Conservation (phyloP, 2,329 filamentous ascomycete species). For the Colletotrichum costaricense region DNA sequence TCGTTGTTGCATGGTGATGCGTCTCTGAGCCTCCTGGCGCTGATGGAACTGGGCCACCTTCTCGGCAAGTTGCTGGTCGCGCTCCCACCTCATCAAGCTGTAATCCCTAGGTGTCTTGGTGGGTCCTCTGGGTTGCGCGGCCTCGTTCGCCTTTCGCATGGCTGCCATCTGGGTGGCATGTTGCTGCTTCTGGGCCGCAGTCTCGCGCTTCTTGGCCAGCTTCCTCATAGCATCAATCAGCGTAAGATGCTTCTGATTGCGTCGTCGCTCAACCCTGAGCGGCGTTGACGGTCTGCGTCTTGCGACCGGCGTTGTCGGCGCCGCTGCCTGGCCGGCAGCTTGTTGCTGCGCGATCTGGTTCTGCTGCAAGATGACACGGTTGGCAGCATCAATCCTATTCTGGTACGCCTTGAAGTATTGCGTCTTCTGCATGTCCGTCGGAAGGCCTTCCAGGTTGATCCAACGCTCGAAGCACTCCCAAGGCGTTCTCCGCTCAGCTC, state of each 20-base stretch:
- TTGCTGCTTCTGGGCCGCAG: slow-evolving; percentile 85
- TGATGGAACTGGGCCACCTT: slow-evolving; percentile 66
- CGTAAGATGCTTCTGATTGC: slow-evolving; percentile 86
- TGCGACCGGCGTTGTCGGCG: slow-evolving; percentile 60
- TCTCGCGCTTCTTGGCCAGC: slow-evolving; percentile 92
- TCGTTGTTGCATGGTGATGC: slow-evolving; percentile 57
- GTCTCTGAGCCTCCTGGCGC: slow-evolving; percentile 70
- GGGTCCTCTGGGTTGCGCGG: slow-evolving; percentile 57
- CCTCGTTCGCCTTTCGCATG: slow-evolving; percentile 83
- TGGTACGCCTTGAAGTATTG: slow-evolving; percentile 88
- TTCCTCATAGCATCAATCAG: slow-evolving; percentile 97
- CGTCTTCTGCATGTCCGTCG: slow-evolving; percentile 93
- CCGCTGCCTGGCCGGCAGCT: slow-evolving; percentile 47
- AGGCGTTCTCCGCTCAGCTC: slow-evolving; percentile 88
- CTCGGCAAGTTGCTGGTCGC: slow-evolving; percentile 76
- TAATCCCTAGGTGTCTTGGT: slow-evolving; percentile 90
- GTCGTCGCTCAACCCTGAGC: slow-evolving; percentile 85
- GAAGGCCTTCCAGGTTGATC: slow-evolving; percentile 91
- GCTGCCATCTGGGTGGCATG: slow-evolving; percentile 81
- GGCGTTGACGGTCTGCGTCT: slow-evolving; percentile 81
- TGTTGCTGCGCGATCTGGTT: slow-evolving; percentile 61
- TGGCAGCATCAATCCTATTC: slow-evolving; percentile 68
- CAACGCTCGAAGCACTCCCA: slow-evolving; percentile 99
- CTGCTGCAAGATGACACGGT: slow-evolving; percentile 64
- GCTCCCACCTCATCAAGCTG: slow-evolving; percentile 87